Evolutionary conservation across 2,329 filamentous ascomycete genomes (phyloP), one percentile per base, ranked within the genome.

Genomic region (Ascochyta lentis): DNA sequence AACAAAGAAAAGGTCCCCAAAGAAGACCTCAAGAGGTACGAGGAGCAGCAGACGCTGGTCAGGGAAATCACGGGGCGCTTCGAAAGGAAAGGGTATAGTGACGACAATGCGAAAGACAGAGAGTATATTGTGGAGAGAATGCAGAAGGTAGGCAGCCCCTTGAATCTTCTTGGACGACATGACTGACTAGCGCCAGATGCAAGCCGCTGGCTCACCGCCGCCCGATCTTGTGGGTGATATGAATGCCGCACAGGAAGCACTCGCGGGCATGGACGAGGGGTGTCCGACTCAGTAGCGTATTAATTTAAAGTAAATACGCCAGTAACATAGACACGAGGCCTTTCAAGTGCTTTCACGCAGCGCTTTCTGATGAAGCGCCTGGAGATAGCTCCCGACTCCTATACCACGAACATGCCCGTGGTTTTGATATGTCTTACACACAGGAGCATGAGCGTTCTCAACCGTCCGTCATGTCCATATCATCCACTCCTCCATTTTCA

Each of bases 61-160:
- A 82, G 80, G 53, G 91, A 97, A 76, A 98, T 99, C 74, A 92
- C 96, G 51, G 82, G 79, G 64, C 91, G 92, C 72, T 99, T 99
- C 71, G 92, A 99, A 76, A 86, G 89, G 74, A 82, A 84, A 50
- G 86, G 83, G 0, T 99, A 96, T 74, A 86, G 86, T 42, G 95
- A 99, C 78, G 85, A 89, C 12, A 94, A 96, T 72, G 78, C 89
- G 13, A 83, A 85, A 41, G 91, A 96, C 77, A 83, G 93, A 59
- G 91, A 96, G 72, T 97, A 92, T 76, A 95, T 99, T 68, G 94
- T 97, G 63, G 93, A 97, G 70, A 89, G 89, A 73, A 99, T 99
- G 95, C 94, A 98, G 76, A 94, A 94, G 87, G 94, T 96, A 66
- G 54, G 59, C 47, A 23, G 12, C 2, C 12, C 33, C 6, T 8